Base-by-base conservation (phyloP, 2,329 filamentous ascomycete genomes). In the Rutstroemia sp. region DNA sequence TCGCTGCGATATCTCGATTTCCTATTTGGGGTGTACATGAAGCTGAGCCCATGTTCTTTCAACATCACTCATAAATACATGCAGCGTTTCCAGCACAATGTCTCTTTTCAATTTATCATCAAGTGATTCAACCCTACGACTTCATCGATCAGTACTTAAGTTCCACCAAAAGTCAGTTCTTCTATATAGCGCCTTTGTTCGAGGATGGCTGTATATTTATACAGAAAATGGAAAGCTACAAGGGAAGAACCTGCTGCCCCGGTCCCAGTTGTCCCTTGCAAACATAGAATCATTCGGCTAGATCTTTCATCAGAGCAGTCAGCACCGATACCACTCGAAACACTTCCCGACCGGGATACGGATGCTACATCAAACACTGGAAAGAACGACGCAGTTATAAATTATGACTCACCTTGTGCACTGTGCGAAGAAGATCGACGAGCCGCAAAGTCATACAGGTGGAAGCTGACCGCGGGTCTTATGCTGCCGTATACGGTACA, bases 401-500 rank as follows among this genome's bases (percentile, higher is more conserved):
- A 21, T 18, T 38, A 25, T 12, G 25, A n/a, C 9, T 27, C 49
- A n/a, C 44, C 49, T 38, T 65, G 64, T 27, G 34, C 49, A n/a
- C 49, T 58, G 8, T 66, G 64, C 46, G 44, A 57, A 46, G 51
- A 62, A 47, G 67, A 74, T 48, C 71, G 71, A 50, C 68, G 64
- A 38, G 58, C 66, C 14, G 63, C 65, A 30, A 67, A 69, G n/a
- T 70, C 70, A 46, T 76, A 86, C 64, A 74, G 83, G 51, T 80
- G 74, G 75, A 86, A 80, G 64, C 67, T 87, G 10, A 77, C 86
- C 41, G 58, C 77, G 1, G 81, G 83, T 2, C 73, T 88, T 0
- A 68, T 82, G 5, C 70, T 82, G 2, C 84, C 85, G 0, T 87
- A 81, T 64, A 77, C 81, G 8, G 73, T 87, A 0, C 79, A 85